These are phyloP conservation scores for Cadophora gregata DNA, from an alignment of 2,329 filamentous ascomycete genomes.

Conservation along the genomic window DNA sequence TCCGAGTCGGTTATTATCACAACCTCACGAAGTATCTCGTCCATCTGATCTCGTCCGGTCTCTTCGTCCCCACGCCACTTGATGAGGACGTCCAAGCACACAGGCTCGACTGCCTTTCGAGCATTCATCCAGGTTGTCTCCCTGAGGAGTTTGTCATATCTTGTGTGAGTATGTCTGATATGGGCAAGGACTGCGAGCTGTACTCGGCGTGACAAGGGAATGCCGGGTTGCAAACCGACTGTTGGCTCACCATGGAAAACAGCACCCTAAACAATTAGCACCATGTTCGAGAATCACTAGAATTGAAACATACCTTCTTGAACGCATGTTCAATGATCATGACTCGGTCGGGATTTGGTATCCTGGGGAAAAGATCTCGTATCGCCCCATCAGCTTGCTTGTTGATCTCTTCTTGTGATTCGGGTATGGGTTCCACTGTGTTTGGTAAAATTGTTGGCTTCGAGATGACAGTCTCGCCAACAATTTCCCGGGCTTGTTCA, in stretches of 20 bases:
- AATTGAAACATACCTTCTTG: constrained; percentile 56
- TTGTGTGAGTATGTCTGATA: constrained; percentile 70
- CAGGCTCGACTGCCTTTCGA: constrained; percentile 63
- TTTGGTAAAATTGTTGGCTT: constrained; percentile 41
- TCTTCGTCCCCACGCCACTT: constrained; percentile 77
- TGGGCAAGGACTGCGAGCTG: constrained; percentile 70
- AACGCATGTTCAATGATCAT: constrained; percentile 68
- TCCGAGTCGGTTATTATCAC: constrained; percentile 60
- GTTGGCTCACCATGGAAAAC: constrained; percentile 58
- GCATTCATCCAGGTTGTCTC: constrained; percentile 65
- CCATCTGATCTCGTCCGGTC: constrained; percentile 69
- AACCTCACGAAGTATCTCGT: constrained; percentile 70
- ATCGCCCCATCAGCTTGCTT: constrained; percentile 66
- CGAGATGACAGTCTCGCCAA: constrained; percentile 42
- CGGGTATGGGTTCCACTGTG: constrained; percentile 63
- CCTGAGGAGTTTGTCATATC: constrained; percentile 65
- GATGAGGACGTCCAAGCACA: constrained; percentile 69
- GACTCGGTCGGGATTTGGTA: constrained; percentile 68
- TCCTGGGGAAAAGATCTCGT: constrained; percentile 68
- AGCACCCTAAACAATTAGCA: constrained; percentile 51
- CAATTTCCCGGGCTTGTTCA: constrained; percentile 55
- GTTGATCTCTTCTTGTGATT: constrained; percentile 64
- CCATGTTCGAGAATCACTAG: constrained; percentile 1
- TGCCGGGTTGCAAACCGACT: constrained; percentile 61
- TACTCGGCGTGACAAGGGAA: constrained; percentile 65